Evolutionary conservation across 345 rosid genomes (phyloP).

Genomic region (Psidium friedrichsthalianum): DNA sequence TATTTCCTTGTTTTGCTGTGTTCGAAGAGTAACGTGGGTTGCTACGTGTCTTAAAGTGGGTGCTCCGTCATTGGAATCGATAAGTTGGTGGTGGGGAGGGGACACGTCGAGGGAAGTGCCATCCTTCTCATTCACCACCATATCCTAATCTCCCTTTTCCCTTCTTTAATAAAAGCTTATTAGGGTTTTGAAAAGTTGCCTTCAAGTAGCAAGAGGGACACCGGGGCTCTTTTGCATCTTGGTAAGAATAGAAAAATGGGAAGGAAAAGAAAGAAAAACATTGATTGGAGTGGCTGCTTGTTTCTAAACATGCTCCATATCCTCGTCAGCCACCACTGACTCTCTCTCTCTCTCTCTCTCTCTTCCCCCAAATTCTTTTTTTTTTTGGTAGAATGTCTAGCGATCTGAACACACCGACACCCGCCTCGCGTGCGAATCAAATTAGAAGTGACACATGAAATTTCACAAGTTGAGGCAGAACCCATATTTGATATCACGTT

Average conservation of each 20-base stretch:
- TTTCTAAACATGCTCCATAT: not conserved
- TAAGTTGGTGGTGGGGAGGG: not conserved
- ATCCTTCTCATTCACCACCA: not conserved
- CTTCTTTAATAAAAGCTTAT: not conserved
- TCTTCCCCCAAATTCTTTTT: not conserved
- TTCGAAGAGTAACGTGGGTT: not conserved
- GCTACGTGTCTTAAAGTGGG: not conserved
- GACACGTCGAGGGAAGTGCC: not conserved
- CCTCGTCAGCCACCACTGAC: not conserved
- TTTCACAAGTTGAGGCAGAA: too few species aligned
- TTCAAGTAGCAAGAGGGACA: not conserved
- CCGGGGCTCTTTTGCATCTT: not conserved
- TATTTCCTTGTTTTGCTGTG: not conserved
- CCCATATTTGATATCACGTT: too few species aligned
- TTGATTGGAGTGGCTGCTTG: not conserved
- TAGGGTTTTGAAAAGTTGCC: not conserved
- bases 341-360: not conserved
- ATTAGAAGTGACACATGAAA: too few species aligned
- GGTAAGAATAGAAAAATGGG: not conserved
- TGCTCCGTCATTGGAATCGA: not conserved
- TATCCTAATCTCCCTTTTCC: not conserved
- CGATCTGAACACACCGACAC: not conserved
- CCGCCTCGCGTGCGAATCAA: not conserved
- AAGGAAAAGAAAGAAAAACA: not conserved
- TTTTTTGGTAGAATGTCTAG: not conserved